These are phyloP conservation scores for Mortierella sp. DNA, from an alignment of 371 early-diverging fungal genomes.

Conservation along the genomic window DNA sequence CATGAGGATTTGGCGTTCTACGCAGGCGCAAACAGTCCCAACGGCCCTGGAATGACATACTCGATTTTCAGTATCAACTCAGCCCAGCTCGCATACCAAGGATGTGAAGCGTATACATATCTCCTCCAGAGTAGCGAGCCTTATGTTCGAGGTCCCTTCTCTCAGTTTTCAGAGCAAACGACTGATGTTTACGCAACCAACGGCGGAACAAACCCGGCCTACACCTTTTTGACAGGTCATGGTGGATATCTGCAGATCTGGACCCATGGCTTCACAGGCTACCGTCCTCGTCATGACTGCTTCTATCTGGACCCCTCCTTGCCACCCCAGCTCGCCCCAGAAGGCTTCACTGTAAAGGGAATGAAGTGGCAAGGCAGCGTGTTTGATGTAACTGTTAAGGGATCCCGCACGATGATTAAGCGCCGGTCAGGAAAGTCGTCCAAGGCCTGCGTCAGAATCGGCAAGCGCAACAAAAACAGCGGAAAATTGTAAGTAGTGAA, in stretches of 20 bases:
- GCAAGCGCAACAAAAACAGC: conserved; percentile 36
- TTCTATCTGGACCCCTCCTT: conserved; percentile 46
- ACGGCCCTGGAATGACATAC: conserved; percentile 51
- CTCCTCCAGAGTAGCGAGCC: conserved; percentile 45
- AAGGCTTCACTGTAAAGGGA: conserved; percentile 38
- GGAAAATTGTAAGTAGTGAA: conserved; percentile 40
- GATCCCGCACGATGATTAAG: conserved; percentile 20
- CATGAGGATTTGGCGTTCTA: conserved; percentile 35
- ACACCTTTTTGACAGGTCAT: conserved; percentile 49
- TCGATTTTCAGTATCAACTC: conserved; percentile 47
- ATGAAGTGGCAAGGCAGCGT: conserved; percentile 53
- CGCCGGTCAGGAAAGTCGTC: conserved; percentile 26
- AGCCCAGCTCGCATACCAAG: conserved; percentile 36
- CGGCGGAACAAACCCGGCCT: conserved; percentile 48
- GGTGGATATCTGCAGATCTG: conserved; percentile 47
- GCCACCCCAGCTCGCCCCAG: conserved; percentile 43
- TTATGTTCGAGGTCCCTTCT: conserved; percentile 41
- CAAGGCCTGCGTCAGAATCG: conserved; percentile 32
- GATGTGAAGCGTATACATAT: conserved; percentile 46
- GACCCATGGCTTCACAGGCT: conserved; percentile 49
- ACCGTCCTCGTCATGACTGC: conserved; percentile 41
- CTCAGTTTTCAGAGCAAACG: conserved; percentile 50
- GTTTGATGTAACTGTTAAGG: conserved; percentile 40
- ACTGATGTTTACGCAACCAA: conserved; percentile 35
- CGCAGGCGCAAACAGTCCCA: conserved; percentile 46